These are phyloP conservation scores for Diddensiella santjacobensis DNA, from an alignment of 805 yeast genomes.

Conservation along the genomic window DNA sequence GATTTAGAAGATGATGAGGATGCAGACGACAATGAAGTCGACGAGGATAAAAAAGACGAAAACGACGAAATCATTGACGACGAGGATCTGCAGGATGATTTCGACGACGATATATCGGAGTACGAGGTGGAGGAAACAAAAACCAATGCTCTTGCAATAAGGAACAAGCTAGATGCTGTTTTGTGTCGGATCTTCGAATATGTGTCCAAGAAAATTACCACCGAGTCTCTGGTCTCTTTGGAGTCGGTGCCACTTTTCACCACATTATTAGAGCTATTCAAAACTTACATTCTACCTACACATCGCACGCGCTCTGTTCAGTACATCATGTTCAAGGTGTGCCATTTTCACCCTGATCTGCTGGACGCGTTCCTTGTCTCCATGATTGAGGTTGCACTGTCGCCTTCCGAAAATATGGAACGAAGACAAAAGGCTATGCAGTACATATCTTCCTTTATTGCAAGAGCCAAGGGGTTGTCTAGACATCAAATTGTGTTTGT, in stretches of 20 bases:
- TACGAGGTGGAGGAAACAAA: slow-evolving; percentile 32
- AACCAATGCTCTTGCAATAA: slow-evolving; percentile 32
- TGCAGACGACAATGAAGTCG: slow-evolving; percentile 36
- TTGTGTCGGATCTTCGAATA: slow-evolving; percentile 53
- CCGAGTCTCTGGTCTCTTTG: slow-evolving; percentile 52
- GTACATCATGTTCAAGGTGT: slow-evolving; percentile 71
- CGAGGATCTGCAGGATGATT: slow-evolving; percentile 31
- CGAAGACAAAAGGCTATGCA: slow-evolving; percentile 86
- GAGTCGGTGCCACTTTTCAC: slow-evolving; percentile 67
- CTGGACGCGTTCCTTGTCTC: slow-evolving; percentile 81
- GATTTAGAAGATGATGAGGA: slow-evolving; percentile 73
- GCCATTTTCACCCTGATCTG: slow-evolving; percentile 78
- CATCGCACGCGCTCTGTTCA: slow-evolving; percentile 88
- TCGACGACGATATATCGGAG: slow-evolving; percentile 33
- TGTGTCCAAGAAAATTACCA: slow-evolving; percentile 47
- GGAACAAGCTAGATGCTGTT: slow-evolving; percentile 72
- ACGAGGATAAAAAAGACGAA: slow-evolving; percentile 33
- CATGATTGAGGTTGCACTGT: slow-evolving; percentile 78
- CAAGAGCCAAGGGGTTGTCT: slow-evolving; percentile 73
- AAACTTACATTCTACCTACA: slow-evolving; percentile 81
- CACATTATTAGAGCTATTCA: slow-evolving; percentile 71
- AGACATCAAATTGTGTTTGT: slow-evolving; percentile 75
- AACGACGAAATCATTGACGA: slow-evolving; percentile 33
- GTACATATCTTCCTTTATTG: slow-evolving; percentile 83
- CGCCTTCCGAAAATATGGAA: slow-evolving; percentile 62